Percentiles rank a stretch among this genome's conserved stretches.
Conservation (phyloP, 2,329 filamentous ascomycete genomes). For the Colletotrichum tabaci region DNA sequence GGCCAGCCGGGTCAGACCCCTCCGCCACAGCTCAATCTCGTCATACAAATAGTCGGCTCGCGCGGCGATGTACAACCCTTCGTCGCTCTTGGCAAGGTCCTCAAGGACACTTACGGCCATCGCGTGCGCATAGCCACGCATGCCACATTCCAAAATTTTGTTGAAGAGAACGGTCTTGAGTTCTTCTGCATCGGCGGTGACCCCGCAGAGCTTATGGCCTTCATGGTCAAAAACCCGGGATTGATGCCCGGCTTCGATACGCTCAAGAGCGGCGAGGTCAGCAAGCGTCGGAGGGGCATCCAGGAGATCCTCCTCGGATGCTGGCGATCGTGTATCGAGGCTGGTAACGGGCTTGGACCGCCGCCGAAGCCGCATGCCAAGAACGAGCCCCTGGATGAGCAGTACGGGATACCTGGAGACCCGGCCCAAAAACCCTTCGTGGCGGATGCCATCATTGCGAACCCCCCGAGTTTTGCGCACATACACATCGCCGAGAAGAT, state of each 20-base stretch:
- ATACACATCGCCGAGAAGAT: constrained; percentile 83
- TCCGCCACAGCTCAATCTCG: constrained; percentile 76
- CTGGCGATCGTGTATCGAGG: constrained; percentile 88
- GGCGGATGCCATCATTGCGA: constrained; percentile 85
- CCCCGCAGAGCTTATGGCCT: constrained; percentile 84
- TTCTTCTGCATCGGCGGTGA: constrained; percentile 86
- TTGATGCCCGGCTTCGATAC: constrained; percentile 87
- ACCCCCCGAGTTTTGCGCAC: constrained; percentile 83
- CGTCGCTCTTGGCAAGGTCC: constrained; percentile 75
- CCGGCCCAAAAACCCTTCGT: constrained; percentile 76
- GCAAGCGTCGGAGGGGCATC: constrained; percentile 80
- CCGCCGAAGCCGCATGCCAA: constrained; percentile 61
- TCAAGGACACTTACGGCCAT: constrained; percentile 77
- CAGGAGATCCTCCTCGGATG: constrained; percentile 86
- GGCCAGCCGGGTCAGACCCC: constrained; percentile 71
- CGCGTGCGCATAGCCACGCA: constrained; percentile 83
- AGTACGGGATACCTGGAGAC: constrained; percentile 57
- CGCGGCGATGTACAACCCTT: constrained; percentile 85
- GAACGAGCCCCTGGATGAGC: constrained; percentile 67
- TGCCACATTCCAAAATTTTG: constrained; percentile 76
- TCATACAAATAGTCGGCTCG: constrained; percentile 82
- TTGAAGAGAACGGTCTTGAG: constrained; percentile 79
- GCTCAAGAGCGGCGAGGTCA: constrained; percentile 82
- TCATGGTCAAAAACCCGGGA: constrained; percentile 92
- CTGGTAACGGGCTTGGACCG: constrained; percentile 75